Conservation (phyloP, 2,329 filamentous ascomycete species). For the Fusarium praegraminearum region DNA sequence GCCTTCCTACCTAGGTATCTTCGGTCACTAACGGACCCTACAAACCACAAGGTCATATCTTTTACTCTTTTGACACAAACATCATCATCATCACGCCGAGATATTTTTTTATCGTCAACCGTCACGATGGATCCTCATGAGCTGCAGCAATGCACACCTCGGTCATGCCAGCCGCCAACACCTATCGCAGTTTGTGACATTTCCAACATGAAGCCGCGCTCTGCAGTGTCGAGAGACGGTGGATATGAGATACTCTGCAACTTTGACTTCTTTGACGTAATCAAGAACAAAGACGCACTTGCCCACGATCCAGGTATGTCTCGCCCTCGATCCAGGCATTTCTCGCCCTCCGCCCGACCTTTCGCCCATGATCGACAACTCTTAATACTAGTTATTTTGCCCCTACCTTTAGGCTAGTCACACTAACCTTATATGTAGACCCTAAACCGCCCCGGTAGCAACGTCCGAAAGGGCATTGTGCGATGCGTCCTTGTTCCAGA, state of each 20-base stretch:
- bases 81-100: not conserved
- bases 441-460: not conserved
- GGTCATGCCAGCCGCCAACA: too few species aligned
- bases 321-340: not conserved
- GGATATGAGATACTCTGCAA: not conserved
- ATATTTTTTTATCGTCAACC: not conserved
- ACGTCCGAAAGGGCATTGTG: not conserved
- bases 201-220: not conserved
- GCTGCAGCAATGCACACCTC: too few species aligned
- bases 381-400: not conserved
- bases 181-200: not conserved
- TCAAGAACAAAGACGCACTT: not conserved
- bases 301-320: not conserved
- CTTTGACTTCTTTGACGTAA: not conserved
- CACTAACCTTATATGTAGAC: not conserved
- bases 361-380: too few species aligned
- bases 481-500: too few species aligned
- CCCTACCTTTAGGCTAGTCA: too few species aligned
- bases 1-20: not conserved
- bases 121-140: not conserved
- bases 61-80: not conserved
- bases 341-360: too few species aligned
- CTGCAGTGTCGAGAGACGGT: not conserved
- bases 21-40: not conserved
- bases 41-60: not conserved